These are phyloP conservation scores for Fonsecaea multimorphosa DNA, from an alignment of 2,329 filamentous ascomycete genomes.

Conservation along the genomic window DNA sequence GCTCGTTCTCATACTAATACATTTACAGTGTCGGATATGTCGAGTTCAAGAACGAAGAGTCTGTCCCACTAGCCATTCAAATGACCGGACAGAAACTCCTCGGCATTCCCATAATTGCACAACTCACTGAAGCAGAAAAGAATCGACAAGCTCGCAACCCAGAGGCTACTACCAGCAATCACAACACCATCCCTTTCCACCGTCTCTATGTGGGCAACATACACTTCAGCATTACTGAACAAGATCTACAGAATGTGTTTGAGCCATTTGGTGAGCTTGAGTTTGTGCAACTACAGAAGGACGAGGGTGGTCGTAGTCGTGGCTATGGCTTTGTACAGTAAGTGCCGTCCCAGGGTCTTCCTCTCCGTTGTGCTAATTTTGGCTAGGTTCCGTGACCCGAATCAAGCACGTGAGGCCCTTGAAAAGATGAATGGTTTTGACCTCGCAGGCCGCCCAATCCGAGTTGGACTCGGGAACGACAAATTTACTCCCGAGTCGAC, in stretches of 20 bases:
- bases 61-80: conserved; percentile 89
- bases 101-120: conserved; percentile 98
- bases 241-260: conserved; percentile 94
- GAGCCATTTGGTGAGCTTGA: conserved; percentile 97
- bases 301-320: conserved; percentile 85
- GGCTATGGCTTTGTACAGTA: conserved; percentile 99
- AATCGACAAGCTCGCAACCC: conserved; percentile 92
- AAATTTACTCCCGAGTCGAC: conserved; percentile 99
- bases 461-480: conserved; percentile 99
- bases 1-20: conserved; percentile 47
- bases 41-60: conserved; percentile 96
- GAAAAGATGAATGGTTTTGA: conserved; percentile 99
- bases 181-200: conserved; percentile 91
- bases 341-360: conserved; percentile 49
- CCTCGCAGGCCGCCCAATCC: conserved; percentile 93
- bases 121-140: conserved; percentile 98
- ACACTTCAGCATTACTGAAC: conserved; percentile 98
- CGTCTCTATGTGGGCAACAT: conserved; percentile 99
- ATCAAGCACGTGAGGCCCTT: conserved; percentile 88
- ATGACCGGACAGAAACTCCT: conserved; percentile 98
- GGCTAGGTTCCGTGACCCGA: conserved; percentile 81
- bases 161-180: conserved; percentile 70
- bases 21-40: conserved; percentile 88
- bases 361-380: conserved; percentile 39
- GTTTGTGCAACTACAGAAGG: conserved; percentile 96